Conservation (phyloP, 1,284 basidiomycete genomes). For the Cryptococcus sp. region DNA sequence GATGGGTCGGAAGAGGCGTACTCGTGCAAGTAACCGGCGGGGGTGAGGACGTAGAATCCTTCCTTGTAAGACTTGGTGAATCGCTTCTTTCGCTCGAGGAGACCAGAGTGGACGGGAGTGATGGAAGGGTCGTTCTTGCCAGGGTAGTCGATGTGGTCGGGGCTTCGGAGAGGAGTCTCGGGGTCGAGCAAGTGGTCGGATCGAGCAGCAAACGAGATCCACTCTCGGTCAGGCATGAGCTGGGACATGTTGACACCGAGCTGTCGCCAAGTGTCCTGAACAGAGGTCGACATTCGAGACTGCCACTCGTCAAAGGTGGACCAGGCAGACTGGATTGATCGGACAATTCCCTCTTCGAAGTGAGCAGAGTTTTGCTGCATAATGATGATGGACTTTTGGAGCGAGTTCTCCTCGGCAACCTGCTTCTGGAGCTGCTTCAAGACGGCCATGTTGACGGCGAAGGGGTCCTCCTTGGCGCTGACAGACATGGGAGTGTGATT, state of each 20-base stretch:
- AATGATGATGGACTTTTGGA: conserved; percentile 98
- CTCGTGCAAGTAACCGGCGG: conserved; percentile 93
- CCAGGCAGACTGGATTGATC: conserved; percentile 94
- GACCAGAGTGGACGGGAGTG: conserved; percentile 80
- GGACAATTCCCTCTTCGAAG: conserved; percentile 95
- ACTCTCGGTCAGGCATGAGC: conserved; percentile 87
- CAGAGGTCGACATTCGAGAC: conserved; percentile 70
- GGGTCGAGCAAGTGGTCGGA: conserved; percentile 96
- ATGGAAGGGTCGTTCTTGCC: conserved; percentile 90
- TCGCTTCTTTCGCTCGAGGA: conserved; percentile 94
- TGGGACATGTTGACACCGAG: conserved; percentile 76
- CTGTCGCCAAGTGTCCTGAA: conserved; percentile 74
- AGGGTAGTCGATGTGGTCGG: conserved; percentile 78
- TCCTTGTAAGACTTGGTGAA: conserved; percentile 89
- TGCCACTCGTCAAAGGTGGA: conserved; percentile 97
- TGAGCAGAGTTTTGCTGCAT: conserved; percentile 98
- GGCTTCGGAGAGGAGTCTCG: conserved; percentile 84
- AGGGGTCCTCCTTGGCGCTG: conserved; percentile 80
- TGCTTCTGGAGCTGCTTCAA: conserved; percentile 84
- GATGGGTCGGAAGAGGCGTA: conserved; percentile 76
- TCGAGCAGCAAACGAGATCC: conserved; percentile 92
- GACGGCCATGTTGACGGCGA: conserved; percentile 71
- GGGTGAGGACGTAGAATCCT: conserved; percentile 87
- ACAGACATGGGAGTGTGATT: conserved; percentile 94
- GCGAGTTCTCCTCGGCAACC: conserved; percentile 94